These are phyloP conservation scores for Chaetomiaceae sp. DNA, from an alignment of 2,329 filamentous ascomycete species.

Conservation along the genomic window DNA sequence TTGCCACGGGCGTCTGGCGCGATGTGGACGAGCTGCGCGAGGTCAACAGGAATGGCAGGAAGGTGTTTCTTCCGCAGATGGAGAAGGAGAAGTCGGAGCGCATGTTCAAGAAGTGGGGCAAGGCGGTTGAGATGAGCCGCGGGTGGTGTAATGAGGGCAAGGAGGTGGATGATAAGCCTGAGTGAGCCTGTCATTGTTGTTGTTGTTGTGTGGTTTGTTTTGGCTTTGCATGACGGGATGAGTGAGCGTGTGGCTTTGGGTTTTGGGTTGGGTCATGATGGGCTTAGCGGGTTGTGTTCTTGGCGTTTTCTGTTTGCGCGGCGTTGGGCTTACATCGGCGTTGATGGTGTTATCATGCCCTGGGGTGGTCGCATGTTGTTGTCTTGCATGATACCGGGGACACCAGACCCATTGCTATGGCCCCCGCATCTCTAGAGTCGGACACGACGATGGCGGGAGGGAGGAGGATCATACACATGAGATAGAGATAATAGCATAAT, in stretches of 20 bases:
- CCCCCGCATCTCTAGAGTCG: no score
- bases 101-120: conserved; percentile 49
- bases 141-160: conserved; percentile 42
- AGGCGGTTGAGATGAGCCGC: conserved; percentile 53
- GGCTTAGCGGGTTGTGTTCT: no score
- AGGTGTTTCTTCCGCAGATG: conserved; percentile 63
- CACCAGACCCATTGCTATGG: no score
- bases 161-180: background rate
- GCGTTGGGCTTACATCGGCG: no score
- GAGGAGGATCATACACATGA: background rate
- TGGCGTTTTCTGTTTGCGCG: no score
- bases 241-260: no score
- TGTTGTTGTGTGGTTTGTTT: background rate
- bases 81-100: conserved; percentile 35
- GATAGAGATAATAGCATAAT: conserved; percentile 5
- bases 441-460: no score
- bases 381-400: no score
- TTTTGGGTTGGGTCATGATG: no score
- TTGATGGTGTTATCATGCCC: no score
- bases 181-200: background rate
- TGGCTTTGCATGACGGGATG: no score
- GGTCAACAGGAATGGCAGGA: conserved; percentile 65
- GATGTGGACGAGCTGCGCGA: conserved; percentile 66
- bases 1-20: conserved; percentile 74
- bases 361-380: no score